Evolutionary conservation across 2,329 filamentous ascomycete genomes (phyloP).

Genomic region (Aplosporella prunicola): DNA sequence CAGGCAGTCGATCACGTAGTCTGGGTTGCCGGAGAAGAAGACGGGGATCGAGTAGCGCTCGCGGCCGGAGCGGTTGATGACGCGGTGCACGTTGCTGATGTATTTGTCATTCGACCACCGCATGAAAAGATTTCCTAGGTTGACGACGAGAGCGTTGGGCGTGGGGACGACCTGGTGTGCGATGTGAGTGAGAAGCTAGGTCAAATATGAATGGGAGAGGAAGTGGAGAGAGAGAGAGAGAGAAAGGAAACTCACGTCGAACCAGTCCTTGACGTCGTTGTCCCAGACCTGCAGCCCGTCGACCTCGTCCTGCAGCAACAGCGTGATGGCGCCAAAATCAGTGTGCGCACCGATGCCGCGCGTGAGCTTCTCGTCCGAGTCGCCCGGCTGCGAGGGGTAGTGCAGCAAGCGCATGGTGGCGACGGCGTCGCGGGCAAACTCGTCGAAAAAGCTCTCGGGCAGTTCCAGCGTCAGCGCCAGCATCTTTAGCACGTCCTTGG

Average conservation of each 20-base stretch:
- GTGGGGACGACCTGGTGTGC: slow-evolving; percentile 8
- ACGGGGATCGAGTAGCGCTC: slow-evolving; percentile 36
- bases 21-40: slow-evolving; percentile 37
- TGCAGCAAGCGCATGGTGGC: slow-evolving; percentile 36
- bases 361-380: slow-evolving; percentile 27
- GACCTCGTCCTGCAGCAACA: slow-evolving; percentile 34
- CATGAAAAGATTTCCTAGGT: slow-evolving; percentile 32
- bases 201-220: neutral
- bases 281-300: slow-evolving; percentile 30
- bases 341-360: slow-evolving; percentile 36
- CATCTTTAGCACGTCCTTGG: slow-evolving; percentile 33
- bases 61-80: slow-evolving; percentile 31
- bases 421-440: slow-evolving; percentile 27
- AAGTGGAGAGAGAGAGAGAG: neutral
- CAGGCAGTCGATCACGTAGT: slow-evolving; percentile 34
- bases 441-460: slow-evolving; percentile 28
- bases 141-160: slow-evolving; percentile 18
- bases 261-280: slow-evolving; percentile 19
- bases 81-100: slow-evolving; percentile 33
- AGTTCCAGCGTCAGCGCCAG: slow-evolving; percentile 34
- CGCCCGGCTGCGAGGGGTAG: slow-evolving; percentile 32
- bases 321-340: slow-evolving; percentile 34
- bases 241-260: slow-evolving; percentile 21
- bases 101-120: slow-evolving; percentile 35
- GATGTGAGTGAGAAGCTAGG: neutral